phyloP scores from a whole-genome alignment of 805 yeast species.

The Zygosaccharomyces bailii region DNA sequence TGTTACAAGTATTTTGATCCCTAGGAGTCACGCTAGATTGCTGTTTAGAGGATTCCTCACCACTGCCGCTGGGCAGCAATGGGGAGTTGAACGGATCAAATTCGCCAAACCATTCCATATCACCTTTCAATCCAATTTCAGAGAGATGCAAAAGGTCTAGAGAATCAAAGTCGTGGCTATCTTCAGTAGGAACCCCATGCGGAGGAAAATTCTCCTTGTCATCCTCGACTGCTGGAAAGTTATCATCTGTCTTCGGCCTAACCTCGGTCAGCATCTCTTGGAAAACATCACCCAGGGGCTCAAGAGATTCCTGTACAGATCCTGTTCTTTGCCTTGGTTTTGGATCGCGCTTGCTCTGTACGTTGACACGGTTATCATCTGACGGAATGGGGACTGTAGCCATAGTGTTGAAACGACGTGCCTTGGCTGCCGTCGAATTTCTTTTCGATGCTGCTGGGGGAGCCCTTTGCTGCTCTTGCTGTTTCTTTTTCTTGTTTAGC shows the following conservation, averaged over 20 bases:
- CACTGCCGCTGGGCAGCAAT: constrained; percentile 1
- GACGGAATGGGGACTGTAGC: constrained; percentile 16
- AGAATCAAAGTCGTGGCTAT: constrained; percentile 1
- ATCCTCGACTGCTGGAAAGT: constrained; percentile 11
- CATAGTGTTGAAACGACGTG: constrained; percentile 22
- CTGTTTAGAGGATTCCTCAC: constrained; percentile 9
- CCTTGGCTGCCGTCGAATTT: constrained; percentile 11
- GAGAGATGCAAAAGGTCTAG: constrained; percentile 20
- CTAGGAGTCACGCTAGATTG: constrained; percentile 18
- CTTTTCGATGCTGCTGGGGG: constrained; percentile 4
- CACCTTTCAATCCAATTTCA: constrained; percentile 17
- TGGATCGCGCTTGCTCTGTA: background rate
- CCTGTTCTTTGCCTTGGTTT: constrained; percentile 10
- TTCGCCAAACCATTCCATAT: constrained; percentile 28
- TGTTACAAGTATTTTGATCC: constrained; percentile 22
- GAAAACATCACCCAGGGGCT: constrained; percentile 4
- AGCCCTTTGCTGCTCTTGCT: constrained; percentile 8
- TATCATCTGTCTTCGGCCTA: constrained; percentile 4
- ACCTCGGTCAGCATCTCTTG: constrained; percentile 9
- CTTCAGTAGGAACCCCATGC: background rate
- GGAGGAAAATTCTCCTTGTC: constrained; percentile 34
- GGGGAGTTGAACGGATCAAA: constrained; percentile 23
- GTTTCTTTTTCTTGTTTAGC: constrained; percentile 28
- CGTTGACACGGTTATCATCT: background rate
- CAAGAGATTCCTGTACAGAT: constrained; percentile 4